Evolutionary conservation across 129 eudicot species (phyloP), one percentile per base, ranked within the genome.

Genomic region (Centrapalus pauciflorus): DNA sequence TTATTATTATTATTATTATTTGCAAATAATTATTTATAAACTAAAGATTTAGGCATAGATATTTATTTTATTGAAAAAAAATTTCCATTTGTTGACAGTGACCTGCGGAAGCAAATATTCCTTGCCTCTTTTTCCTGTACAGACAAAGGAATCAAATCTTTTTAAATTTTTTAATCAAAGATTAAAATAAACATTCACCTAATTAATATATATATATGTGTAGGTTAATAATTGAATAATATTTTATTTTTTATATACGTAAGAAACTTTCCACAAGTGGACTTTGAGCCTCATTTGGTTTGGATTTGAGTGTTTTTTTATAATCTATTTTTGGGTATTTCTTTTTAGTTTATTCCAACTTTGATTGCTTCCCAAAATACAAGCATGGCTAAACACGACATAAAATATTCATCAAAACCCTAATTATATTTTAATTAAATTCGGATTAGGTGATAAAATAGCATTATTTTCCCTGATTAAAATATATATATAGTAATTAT

Each of bases 41-140:
- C n/a, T n/a, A n/a, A n/a, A n/a, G n/a, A n/a, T n/a, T n/a, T n/a
- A n/a, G n/a, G n/a, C n/a, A n/a, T n/a, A 58, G 33, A 32, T 21
- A 24, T 29, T 29, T 13, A 10, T n/a, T n/a, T n/a, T n/a, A n/a
- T 41, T 40, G n/a, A 16, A 35, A 63, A 4, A 46, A 14, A 61
- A 1, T 24, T 35, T 35, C 43, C 51, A 37, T 64, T 73, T 20
- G 64, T 13, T 63, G 71, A 64, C 7, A 12, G 33, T 27, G 77
- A 73, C 77, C 7, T 63, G 71, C 45, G 55, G 56, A 52, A 54
- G 56, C 71, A 63, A 61, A 73, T 73, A 73, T 54, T 52, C 71
- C 71, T 51, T 27, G 25, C 71, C 56, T 14, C 50, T 63, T 72
- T 63, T 46, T 62, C 64, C 56, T 2, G 38, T 13, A 52, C 43